Evolutionary conservation across 2,329 filamentous ascomycete species (phyloP), one percentile per base, ranked within the genome.

Genomic region (Calonectria pseudoreteaudii): DNA sequence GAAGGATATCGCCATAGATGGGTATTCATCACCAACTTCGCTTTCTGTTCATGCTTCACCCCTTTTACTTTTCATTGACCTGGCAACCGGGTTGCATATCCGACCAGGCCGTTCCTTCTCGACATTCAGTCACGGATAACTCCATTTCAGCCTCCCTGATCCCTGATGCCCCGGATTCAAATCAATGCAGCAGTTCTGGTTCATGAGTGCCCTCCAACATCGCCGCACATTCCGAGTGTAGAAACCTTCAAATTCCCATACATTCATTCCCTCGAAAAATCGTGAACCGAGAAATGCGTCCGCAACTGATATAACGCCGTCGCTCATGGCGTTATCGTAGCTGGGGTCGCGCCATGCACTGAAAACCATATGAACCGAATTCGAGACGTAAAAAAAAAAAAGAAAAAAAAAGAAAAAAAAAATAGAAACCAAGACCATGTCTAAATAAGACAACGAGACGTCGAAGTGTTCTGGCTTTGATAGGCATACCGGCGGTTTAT

Each of bases 291-390:
- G 67, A 77, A 78, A 76, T 73, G 66, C 60, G 64, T 66, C 64
- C 67, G 71, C 72, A 76, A 70, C 64, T 76, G 68, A 72, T 76
- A 76, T 68, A 79, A 76, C 71, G 71, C 70, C 71, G 44, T 74
- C 72, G 62, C 66, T 73, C 49, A 69, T 79, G 75, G 67, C 70
- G 71, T 70, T 38, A 56, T 58, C 50, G 68, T 73, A 70, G 70
- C 68, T 73, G 73, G 70, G 47, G 71, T 49, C 58, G 38, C 50
- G 66, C 44, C 66, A 73, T 60, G 66, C 72, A 70, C 71, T 68
- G 66, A 73, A 79, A 76, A 76, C 79, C 73, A 76, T 75, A 78
- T 70, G 72, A 73, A 68, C 69, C 77, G 62, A 67, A 75, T 72
- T 66, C 50, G 74, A 74, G 76, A 74, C 72, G 72, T 72, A 68